Conservation (phyloP, 768 basidiomycete genomes). For the Suillus spraguei region DNA sequence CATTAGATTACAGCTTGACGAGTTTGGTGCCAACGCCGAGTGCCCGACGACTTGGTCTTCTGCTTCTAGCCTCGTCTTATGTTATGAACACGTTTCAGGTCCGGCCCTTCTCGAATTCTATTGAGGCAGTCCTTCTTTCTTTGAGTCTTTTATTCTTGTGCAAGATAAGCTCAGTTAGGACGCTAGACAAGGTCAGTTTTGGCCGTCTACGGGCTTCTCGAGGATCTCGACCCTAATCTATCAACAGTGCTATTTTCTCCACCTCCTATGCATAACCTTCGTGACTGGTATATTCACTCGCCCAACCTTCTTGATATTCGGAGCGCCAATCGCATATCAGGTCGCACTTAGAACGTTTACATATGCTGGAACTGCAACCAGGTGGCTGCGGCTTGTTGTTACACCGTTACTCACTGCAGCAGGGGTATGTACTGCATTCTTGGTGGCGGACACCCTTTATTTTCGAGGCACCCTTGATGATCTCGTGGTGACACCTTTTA, state of each 20-base stretch:
- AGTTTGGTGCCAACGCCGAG: conserved; percentile 24
- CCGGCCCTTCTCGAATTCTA: conserved; percentile 42
- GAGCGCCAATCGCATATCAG: conserved; percentile 33
- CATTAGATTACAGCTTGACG: conserved; percentile 27
- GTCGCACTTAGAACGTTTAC: conserved; percentile 20
- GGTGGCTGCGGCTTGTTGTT: conserved; percentile 15
- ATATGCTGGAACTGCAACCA: conserved; percentile 16
- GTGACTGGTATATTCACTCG: conserved; percentile 37
- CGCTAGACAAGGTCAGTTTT: background rate
- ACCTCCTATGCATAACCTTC: conserved; percentile 28
- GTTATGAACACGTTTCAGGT: conserved; percentile 40
- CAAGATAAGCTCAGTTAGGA: conserved; percentile 14
- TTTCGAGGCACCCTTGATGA: conserved; percentile 27
- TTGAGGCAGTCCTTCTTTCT: conserved; percentile 36
- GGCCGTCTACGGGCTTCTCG: background rate
- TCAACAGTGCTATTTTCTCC: conserved; percentile 13
- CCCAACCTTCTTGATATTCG: conserved; percentile 38
- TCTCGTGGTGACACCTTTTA: conserved; percentile 37
- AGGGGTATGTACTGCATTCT: conserved; percentile 18
- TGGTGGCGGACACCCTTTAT: conserved; percentile 36
- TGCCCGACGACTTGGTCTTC: conserved; percentile 22
- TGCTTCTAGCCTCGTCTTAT: conserved; percentile 39
- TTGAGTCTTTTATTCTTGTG: conserved; percentile 31
- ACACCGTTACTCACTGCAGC: conserved; percentile 25
- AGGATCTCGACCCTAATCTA: background rate